phyloP scores from a whole-genome alignment of 495 filamentous ascomycete genomes.

The Staphylotrichum longicolle region DNA sequence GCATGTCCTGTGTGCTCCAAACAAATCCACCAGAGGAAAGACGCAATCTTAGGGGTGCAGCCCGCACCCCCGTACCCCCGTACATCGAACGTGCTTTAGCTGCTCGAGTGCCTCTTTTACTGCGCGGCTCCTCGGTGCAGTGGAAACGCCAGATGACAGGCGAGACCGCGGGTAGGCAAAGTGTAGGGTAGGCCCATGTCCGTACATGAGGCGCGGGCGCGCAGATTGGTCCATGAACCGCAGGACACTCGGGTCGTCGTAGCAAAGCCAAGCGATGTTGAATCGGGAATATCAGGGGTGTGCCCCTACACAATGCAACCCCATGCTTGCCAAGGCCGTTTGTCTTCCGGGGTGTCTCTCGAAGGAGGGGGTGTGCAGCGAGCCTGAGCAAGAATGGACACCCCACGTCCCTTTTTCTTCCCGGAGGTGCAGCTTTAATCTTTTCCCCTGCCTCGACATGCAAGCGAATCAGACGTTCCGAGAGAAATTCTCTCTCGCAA shows the following conservation, averaged over 20 bases:
- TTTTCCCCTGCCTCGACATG: background rate
- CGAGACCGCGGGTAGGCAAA: constrained; percentile 22
- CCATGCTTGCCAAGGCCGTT: constrained; percentile 17
- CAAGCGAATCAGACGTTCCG: constrained; percentile 9
- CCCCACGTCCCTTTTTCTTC: constrained; percentile 12
- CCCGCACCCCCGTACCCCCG: constrained; percentile 18
- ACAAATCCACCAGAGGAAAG: constrained; percentile 9
- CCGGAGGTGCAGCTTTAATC: background rate
- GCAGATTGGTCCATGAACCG: constrained; percentile 15
- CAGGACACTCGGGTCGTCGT: constrained; percentile 3
- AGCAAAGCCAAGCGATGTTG: constrained; percentile 19
- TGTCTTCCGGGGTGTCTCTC: constrained; percentile 11
- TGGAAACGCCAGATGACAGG: constrained; percentile 23
- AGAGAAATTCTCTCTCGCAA: background rate
- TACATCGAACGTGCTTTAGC: constrained; percentile 1
- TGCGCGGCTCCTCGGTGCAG: constrained; percentile 25
- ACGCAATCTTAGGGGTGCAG: constrained; percentile 21
- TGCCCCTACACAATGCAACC: constrained; percentile 11
- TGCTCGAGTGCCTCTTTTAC: constrained; percentile 19
- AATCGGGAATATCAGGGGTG: constrained; percentile 13
- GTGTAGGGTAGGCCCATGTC: constrained; percentile 13
- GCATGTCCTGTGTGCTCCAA: constrained; percentile 16
- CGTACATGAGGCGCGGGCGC: constrained; percentile 7
- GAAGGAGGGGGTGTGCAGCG: constrained; percentile 17
- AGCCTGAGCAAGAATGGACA: background rate